These are phyloP conservation scores for Auxenochlorella protothecoides DNA, from an alignment of 139 green algal genomes.

Conservation along the genomic window DNA sequence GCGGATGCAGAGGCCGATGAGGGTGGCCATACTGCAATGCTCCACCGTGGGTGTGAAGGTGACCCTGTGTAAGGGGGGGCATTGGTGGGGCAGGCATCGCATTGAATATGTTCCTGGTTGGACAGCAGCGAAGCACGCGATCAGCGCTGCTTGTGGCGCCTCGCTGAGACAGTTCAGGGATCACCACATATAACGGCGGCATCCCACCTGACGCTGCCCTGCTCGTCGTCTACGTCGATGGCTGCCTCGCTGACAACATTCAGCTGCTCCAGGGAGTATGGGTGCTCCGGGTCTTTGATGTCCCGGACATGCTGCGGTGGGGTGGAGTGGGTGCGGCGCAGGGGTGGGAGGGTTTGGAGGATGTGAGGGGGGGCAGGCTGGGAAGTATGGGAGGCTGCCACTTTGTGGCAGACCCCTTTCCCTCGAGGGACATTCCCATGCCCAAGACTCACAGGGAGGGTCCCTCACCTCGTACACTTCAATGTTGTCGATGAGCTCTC, in stretches of 20 bases:
- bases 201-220: constrained; percentile 41
- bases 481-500: constrained; percentile 68
- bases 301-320: constrained; percentile 67
- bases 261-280: constrained; percentile 93
- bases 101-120: no score
- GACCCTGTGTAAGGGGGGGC: constrained; percentile 28
- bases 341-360: background rate
- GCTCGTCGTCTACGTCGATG: constrained; percentile 58
- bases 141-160: no score
- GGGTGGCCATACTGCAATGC: constrained; percentile 97
- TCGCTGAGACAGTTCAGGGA: no score
- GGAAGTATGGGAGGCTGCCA: background rate
- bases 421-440: background rate
- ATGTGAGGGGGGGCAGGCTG: background rate
- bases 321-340: background rate
- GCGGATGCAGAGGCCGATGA: constrained; percentile 93
- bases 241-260: constrained; percentile 71
- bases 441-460: background rate
- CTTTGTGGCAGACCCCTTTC: background rate
- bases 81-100: no score
- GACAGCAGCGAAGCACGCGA: background rate
- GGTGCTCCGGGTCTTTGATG: constrained; percentile 96
- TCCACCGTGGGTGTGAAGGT: constrained; percentile 81
- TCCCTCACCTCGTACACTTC: constrained; percentile 46
- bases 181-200: background rate